phyloP scores from a whole-genome alignment of 257 asterid genomes.

The Linaria vulgaris region DNA sequence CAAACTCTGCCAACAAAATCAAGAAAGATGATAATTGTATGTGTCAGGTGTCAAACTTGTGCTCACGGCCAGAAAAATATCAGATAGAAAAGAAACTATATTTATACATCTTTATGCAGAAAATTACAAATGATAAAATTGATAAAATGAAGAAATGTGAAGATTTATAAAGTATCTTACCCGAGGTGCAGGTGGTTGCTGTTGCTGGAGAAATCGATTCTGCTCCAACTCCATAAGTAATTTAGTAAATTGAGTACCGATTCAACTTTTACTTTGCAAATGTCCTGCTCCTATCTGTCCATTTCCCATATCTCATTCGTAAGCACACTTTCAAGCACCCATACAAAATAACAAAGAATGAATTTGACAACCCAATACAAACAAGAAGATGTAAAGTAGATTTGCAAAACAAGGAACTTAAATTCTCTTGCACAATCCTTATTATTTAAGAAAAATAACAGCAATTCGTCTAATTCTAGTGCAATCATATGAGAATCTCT shows the following conservation, averaged over 20 bases:
- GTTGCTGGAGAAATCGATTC: constrained; percentile 57
- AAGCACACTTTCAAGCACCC: constrained; percentile 26
- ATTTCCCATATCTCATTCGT: constrained; percentile 16
- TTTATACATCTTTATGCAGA: not conserved
- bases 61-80: constrained; percentile 3
- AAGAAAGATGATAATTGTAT: constrained; percentile 6
- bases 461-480: not conserved
- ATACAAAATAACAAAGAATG: constrained; percentile 3
- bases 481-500: too few species aligned
- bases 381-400: constrained; percentile 8
- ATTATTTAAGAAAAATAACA: constrained; percentile 8
- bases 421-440: constrained; percentile 16
- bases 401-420: constrained; percentile 1
- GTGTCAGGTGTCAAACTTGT: not conserved
- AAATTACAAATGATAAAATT: constrained; percentile 17
- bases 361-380: not conserved
- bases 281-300: constrained; percentile 26
- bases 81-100: constrained; percentile 15
- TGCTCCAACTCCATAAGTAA: constrained; percentile 57
- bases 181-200: constrained; percentile 51
- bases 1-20: constrained; percentile 4
- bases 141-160: not conserved
- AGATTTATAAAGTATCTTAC: constrained; percentile 35
- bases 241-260: constrained; percentile 22
- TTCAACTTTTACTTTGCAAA: constrained; percentile 11